Base-by-base conservation (phyloP, 2,329 filamentous ascomycete genomes). In the Colletotrichum australisinense region DNA sequence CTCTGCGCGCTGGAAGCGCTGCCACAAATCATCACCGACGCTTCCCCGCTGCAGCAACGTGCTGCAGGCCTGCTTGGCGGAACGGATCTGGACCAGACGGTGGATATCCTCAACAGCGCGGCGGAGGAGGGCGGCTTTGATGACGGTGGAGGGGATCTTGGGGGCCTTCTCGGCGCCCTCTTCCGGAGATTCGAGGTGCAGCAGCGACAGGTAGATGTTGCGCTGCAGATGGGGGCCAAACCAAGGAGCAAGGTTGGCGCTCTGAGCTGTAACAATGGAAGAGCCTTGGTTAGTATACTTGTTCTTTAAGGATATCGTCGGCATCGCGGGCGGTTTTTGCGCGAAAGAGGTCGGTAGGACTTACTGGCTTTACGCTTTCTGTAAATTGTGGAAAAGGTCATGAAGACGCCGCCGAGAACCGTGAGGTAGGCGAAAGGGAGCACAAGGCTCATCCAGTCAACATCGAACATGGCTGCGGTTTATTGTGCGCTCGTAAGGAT, bases 11-110 rank as follows among this genome's bases (percentile, higher is more conserved):
- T 92, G 85, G 83, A 98, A 98, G 52, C 96, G 89, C 86, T 98
- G 94, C 93, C 95, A 98, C 77, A 99, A 84, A 83, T 99, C 97
- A 81, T 99, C 97, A 16, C 97, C 96, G 1, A 99, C 95, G 79
- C 95, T 97, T 62, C 97, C 97, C 75, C 95, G 89, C 84, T 97
- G 95, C 78, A 98, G 84, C 76, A 99, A 86, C 28, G 92, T 90
- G 80, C 93, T 93, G 80, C 97, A 91, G 8, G 97, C 95, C 78
- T 94, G 93, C 87, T 98, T 99, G 77, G 95, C 93, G 70, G 90
- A 93, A 80, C 96, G 91, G 80, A 99, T 91, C 81, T 97, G 92
- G 79, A 98, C 93, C 75, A 99, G 94, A 76, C 97, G 92, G 80
- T 93, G 91, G 80, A 99, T 97, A 81, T 98, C 96, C 82, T 98